phyloP scores from a whole-genome alignment of 2,329 filamentous ascomycete genomes.

The Pseudogymnoascus sp. region DNA sequence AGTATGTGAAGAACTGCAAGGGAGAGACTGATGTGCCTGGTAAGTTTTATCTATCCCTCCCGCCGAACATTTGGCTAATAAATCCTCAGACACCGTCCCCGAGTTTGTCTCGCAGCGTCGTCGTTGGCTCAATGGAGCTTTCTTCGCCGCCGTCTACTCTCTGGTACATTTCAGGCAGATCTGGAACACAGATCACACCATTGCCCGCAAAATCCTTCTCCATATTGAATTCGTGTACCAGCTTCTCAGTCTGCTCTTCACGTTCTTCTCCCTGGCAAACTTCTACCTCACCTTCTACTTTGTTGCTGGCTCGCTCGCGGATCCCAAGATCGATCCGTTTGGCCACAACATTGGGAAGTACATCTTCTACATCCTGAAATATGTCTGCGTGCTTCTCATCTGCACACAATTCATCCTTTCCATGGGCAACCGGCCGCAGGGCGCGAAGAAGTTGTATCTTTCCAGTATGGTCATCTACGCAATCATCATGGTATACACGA shows the following conservation, averaged over 20 bases:
- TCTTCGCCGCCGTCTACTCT: conserved; percentile 97
- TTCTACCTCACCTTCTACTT: conserved; percentile 99
- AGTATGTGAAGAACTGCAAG: conserved; percentile 93
- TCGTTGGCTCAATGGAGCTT: conserved; percentile 96
- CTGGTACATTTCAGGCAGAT: conserved; percentile 91
- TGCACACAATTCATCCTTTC: conserved; percentile 93
- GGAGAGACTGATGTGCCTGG: conserved; percentile 97
- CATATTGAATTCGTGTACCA: conserved; percentile 96
- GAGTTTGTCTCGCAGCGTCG: conserved; percentile 96
- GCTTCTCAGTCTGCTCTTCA: conserved; percentile 85
- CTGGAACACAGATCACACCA: conserved; percentile 83
- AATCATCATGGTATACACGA: conserved; percentile 93
- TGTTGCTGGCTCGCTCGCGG: conserved; percentile 80
- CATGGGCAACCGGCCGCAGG: conserved; percentile 92
- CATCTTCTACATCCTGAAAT: conserved; percentile 81
- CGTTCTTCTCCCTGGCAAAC: conserved; percentile 95
- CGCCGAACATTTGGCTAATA: conserved; percentile 11
- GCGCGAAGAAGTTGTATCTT: conserved; percentile 84
- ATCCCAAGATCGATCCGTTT: conserved; percentile 77
- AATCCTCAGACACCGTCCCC: conserved; percentile 66
- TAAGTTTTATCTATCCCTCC: conserved; percentile 39
- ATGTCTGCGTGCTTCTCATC: conserved; percentile 78
- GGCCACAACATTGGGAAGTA: conserved; percentile 74
- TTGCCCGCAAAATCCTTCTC: conserved; percentile 80
- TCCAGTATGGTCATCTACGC: conserved; percentile 81